These are phyloP conservation scores for Torulaspora quercuum DNA, from an alignment of 805 yeast genomes.

Conservation along the genomic window DNA sequence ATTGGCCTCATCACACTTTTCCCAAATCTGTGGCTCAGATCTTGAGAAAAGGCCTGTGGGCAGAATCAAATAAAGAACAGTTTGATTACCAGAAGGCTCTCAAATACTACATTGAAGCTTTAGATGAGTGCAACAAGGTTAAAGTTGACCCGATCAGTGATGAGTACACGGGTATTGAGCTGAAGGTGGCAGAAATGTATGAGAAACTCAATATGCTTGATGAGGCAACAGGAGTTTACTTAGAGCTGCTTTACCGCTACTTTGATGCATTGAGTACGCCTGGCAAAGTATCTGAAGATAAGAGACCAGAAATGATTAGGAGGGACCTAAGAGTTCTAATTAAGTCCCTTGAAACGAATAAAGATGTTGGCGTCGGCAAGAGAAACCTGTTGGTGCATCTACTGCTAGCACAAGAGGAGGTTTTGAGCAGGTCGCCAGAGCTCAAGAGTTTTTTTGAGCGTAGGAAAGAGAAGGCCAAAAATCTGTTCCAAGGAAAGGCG, in stretches of 20 bases:
- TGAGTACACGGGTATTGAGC: constrained; percentile 86
- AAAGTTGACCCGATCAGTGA: constrained; percentile 57
- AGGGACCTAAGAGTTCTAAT: constrained; percentile 67
- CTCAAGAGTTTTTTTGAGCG: constrained; percentile 34
- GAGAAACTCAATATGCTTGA: constrained; percentile 60
- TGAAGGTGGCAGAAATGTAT: constrained; percentile 83
- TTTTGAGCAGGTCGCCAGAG: constrained; percentile 43
- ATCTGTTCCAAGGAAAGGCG: constrained; percentile 18
- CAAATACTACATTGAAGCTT: constrained; percentile 68
- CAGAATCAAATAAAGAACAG: constrained; percentile 67
- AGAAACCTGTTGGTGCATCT: constrained; percentile 61
- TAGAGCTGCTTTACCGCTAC: constrained; percentile 60
- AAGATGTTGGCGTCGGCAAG: constrained; percentile 48
- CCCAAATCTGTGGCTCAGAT: constrained; percentile 67
- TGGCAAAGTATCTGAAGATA: constrained; percentile 31
- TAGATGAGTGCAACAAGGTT: constrained; percentile 55
- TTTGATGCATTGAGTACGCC: constrained; percentile 49
- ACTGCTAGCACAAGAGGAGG: constrained; percentile 62
- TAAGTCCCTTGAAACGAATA: constrained; percentile 52
- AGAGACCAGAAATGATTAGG: constrained; percentile 59
- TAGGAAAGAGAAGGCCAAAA: constrained; percentile 30
- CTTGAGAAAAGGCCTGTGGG: constrained; percentile 75
- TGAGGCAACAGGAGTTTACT: constrained; percentile 65
- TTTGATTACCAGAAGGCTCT: constrained; percentile 59
- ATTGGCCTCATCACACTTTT: constrained; percentile 67